Percentiles rank a stretch among this genome's conserved stretches.
phyloP scores from a whole-genome alignment of 257 asterid genomes.

The Lavandula angustifolia region DNA sequence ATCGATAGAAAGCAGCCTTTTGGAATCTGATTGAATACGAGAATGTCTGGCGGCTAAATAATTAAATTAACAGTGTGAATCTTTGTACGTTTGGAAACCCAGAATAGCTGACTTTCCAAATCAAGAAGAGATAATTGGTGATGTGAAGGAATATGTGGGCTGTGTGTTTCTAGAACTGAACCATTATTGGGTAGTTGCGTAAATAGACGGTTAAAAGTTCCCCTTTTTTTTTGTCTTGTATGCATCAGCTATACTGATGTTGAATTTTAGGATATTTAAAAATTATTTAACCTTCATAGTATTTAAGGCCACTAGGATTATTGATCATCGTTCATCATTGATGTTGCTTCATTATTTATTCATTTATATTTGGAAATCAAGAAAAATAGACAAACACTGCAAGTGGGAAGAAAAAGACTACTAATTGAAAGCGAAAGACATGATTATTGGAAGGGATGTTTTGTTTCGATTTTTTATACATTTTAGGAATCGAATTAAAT shows the following conservation, averaged over 20 bases:
- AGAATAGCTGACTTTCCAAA: constrained; percentile 31
- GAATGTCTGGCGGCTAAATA: constrained; percentile 40
- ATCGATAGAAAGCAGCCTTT: constrained; percentile 12
- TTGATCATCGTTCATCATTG: too few relatives aligned
- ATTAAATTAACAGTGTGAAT: constrained; percentile 15
- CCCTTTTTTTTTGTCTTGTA: constrained; percentile 1
- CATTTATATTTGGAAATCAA: neutral
- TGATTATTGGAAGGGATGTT: neutral
- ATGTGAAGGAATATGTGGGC: constrained; percentile 27
- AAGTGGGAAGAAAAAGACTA: constrained; percentile 8
- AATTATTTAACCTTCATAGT: too few relatives aligned
- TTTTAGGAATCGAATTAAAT: too few relatives aligned
- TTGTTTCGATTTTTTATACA: neutral
- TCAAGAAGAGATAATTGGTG: constrained; percentile 33
- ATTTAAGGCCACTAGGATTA: too few relatives aligned
- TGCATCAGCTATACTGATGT: too few relatives aligned
- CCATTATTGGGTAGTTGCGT: constrained; percentile 31
- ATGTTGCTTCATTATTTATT: too few relatives aligned
- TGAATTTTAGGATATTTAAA: too few relatives aligned
- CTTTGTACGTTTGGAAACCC: constrained; percentile 23
- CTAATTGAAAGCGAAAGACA: neutral
- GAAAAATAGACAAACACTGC: neutral
- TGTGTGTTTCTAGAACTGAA: constrained; percentile 23
- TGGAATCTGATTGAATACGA: constrained; percentile 31
- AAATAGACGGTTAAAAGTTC: constrained; percentile 11